Evolutionary conservation across 768 basidiomycete genomes (phyloP).

Genomic region (Rhodotorula diobovata): DNA sequence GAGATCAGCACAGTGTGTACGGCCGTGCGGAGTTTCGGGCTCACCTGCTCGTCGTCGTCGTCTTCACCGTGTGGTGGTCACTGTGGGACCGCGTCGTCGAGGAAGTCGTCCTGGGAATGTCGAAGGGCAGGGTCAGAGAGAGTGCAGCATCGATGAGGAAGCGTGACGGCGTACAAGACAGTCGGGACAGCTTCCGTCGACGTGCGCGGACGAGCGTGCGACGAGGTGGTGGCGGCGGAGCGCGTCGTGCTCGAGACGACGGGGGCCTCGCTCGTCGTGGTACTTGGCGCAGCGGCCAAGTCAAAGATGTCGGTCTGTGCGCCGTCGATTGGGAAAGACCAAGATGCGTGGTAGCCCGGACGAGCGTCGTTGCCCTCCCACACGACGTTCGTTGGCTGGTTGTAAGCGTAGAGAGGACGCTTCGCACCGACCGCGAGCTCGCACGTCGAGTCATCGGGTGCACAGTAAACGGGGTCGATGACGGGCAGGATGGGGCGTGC

Average conservation of each 20-base stretch:
- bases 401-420: constrained; percentile 27
- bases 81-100: too few relatives aligned
- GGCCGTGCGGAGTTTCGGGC: too few relatives aligned
- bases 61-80: too few relatives aligned
- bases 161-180: too few relatives aligned
- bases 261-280: background rate
- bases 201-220: too few relatives aligned
- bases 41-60: background rate
- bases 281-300: background rate
- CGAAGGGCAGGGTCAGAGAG: too few relatives aligned
- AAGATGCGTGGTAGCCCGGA: constrained; percentile 13
- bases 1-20: too few relatives aligned
- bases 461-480: constrained; percentile 22
- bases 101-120: too few relatives aligned
- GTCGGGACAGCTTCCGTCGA: too few relatives aligned
- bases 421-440: constrained; percentile 6
- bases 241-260: background rate
- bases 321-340: constrained; percentile 22
- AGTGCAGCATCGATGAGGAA: too few relatives aligned
- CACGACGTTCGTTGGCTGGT: constrained; percentile 7
- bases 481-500: constrained; percentile 7
- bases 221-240: too few relatives aligned
- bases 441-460: background rate
- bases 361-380: constrained; percentile 15
- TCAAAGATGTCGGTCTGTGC: constrained; percentile 35